Evolutionary conservation across 139 green algal species (phyloP), one percentile per base, ranked within the genome.

Genomic region (Trebouxia sp.): DNA sequence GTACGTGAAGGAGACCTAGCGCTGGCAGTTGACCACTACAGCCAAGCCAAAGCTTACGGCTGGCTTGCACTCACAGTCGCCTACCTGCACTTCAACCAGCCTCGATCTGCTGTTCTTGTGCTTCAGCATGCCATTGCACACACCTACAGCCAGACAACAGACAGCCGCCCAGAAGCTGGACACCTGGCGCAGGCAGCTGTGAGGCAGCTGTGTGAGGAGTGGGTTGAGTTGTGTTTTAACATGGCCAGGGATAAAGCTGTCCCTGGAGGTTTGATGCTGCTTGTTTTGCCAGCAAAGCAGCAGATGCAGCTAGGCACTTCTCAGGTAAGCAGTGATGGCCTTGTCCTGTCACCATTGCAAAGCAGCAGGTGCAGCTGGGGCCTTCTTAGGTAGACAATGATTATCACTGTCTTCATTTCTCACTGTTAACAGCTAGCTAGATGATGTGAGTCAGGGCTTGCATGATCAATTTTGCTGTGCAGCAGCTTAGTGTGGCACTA

Each of bases 121-220:
- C 62, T 72, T 26, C 62, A 45, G 62, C 62, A 72, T 72, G 62
- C 62, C 62, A 45, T 72, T 72, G 62, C 62, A 42, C 32, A 45
- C 62, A 45, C 14, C 62, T 72, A 72, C 35, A 43, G 62, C 62
- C 4, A 6, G 26, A 67, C 56, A 67, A 4, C 56, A 67, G n/a
- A 67, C 56, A 67, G 56, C 56, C 37, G 56, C 56, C 37, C 15
- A 5, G 51, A 35, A 6, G 51, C 15, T 15, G 51, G 20, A 24
- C 20, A n/a, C n/a, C n/a, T 5, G 3, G 20, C 12, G 7, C 3
- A 2, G 5, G 10, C 10, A 65, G 58, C 58, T 41, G 62, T 32
- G 6, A 72, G 32, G 12, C 62, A 72, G 62, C 35, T 72, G 24
- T 32, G 32, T 42, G 62, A 12, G 11, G 62, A 72, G 14, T 72